These are phyloP conservation scores for Aulographum hederae DNA, from an alignment of 2,329 filamentous ascomycete genomes.

Conservation along the genomic window DNA sequence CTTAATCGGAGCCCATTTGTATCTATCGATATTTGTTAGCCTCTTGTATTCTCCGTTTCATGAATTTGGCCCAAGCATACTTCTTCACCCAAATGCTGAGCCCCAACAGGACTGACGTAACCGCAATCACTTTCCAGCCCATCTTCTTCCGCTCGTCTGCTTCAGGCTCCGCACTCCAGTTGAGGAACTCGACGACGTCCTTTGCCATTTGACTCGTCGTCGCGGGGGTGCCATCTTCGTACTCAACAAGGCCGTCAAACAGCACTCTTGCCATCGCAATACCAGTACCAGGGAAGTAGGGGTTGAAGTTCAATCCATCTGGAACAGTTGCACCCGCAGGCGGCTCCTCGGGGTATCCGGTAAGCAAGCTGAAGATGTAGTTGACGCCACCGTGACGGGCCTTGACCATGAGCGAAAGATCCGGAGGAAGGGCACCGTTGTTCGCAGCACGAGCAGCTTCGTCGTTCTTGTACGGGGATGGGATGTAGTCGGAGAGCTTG, in stretches of 20 bases:
- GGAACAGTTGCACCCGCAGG: slow-evolving; percentile 75
- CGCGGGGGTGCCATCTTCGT: slow-evolving; percentile 88
- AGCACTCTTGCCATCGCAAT: slow-evolving; percentile 98
- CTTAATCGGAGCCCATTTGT: slow-evolving; percentile 98
- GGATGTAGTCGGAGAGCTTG: slow-evolving; percentile 97
- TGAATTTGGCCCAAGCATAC: slow-evolving; percentile 16
- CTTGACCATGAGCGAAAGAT: slow-evolving; percentile 97
- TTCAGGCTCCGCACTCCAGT: slow-evolving; percentile 97
- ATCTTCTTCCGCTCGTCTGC: slow-evolving; percentile 99
- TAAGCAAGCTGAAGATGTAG: slow-evolving; percentile 95
- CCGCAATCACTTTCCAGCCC: slow-evolving; percentile 87
- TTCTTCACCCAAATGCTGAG: slow-evolving; percentile 95
- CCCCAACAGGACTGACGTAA: slow-evolving; percentile 62
- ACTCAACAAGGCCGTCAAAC: slow-evolving; percentile 93
- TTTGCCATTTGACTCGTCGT: slow-evolving; percentile 99
- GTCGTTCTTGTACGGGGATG: slow-evolving; percentile 93
- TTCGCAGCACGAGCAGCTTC: slow-evolving; percentile 96
- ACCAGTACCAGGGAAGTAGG: slow-evolving; percentile 97
- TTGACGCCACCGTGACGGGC: slow-evolving; percentile 92
- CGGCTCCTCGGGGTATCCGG: slow-evolving; percentile 91
- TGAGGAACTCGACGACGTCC: slow-evolving; percentile 96
- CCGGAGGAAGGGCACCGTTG: slow-evolving; percentile 91
- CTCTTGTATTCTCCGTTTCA: slow-evolving; percentile 8
- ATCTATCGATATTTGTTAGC: slow-evolving; percentile 31
- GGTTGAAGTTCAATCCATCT: slow-evolving; percentile 96